Evolutionary conservation across 2,329 filamentous ascomycete species (phyloP).

Genomic region (Hortaea sp.): DNA sequence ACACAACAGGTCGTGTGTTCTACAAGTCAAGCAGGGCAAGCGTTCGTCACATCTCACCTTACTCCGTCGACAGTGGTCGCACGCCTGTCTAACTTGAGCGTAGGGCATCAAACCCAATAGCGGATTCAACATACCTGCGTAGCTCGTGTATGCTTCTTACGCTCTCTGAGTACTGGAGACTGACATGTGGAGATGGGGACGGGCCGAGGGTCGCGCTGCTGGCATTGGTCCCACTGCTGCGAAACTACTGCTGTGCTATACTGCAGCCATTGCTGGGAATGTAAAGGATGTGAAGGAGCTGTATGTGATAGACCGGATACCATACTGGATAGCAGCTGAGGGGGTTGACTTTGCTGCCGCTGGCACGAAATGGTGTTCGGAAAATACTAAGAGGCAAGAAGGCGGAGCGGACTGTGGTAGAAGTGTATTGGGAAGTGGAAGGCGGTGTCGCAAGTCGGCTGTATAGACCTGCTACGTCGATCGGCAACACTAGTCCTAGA

Average conservation of each 20-base stretch:
- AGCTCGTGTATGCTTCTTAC: conserved; percentile 27
- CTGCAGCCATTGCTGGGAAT: conserved; percentile 17
- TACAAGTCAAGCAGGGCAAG: conserved; percentile 73
- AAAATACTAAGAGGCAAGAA: conserved; percentile 10
- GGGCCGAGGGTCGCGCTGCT: conserved; percentile 8
- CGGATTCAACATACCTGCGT: conserved; percentile 19
- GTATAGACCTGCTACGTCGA: too few relatives aligned
- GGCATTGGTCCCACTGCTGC: conserved; percentile 17
- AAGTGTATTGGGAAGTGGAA: conserved; percentile 21
- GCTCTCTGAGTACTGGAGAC: conserved; percentile 12
- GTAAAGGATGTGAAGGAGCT: conserved; percentile 7
- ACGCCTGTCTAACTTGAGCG: conserved; percentile 51
- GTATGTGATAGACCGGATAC: conserved; percentile 15
- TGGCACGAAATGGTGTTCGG: conserved; percentile 16
- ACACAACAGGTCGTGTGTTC: conserved; percentile 73
- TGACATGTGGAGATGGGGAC: conserved; percentile 15
- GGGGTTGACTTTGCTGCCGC: conserved; percentile 21
- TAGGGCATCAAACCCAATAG: background rate
- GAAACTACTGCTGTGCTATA: conserved; percentile 21
- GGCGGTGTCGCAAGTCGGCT: too few relatives aligned
- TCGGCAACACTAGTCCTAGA: too few relatives aligned
- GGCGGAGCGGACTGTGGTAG: conserved; percentile 23
- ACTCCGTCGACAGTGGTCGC: conserved; percentile 75
- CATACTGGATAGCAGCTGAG: conserved; percentile 17
- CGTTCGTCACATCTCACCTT: conserved; percentile 90